Evolutionary conservation across 176 grass and related monocot genomes (phyloP).

Genomic region (Bolboschoenus planiculmis): DNA sequence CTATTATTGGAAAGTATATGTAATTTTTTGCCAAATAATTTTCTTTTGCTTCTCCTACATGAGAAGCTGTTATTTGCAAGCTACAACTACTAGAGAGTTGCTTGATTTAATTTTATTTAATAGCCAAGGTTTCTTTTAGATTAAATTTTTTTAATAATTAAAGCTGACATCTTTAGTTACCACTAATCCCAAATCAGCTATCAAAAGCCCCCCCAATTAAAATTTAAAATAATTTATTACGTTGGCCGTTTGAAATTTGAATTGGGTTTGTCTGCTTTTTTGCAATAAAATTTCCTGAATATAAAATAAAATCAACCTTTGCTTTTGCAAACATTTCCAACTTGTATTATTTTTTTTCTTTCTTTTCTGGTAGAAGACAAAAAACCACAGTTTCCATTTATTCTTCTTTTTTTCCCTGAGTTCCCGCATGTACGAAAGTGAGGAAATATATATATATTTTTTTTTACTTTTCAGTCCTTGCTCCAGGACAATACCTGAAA

Average conservation of each 20-base stretch:
- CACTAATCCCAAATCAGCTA: not conserved
- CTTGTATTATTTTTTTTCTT: not conserved
- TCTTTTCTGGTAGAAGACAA: not conserved
- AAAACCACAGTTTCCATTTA: not conserved
- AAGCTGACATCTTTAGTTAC: not conserved
- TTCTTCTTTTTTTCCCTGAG: not conserved
- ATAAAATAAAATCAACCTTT: not conserved
- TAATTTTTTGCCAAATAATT: not conserved
- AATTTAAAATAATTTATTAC: not conserved
- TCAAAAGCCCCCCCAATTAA: not conserved
- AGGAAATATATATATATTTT: too few species aligned
- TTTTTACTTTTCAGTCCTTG: not conserved
- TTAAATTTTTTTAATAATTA: not conserved
- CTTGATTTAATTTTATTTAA: not conserved
- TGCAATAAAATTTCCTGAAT: not conserved
- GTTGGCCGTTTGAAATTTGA: not conserved
- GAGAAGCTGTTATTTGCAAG: not conserved
- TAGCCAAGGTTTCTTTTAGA: not conserved
- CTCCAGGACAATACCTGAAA: slow-evolving; percentile 2
- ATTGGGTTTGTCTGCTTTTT: not conserved
- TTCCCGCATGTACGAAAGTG: not conserved
- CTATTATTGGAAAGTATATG: not conserved
- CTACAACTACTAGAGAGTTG: not conserved
- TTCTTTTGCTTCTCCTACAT: not conserved
- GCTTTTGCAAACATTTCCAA: not conserved